A percentile compares a stretch with the other conserved stretches of the same genome.
Evolutionary conservation across 169 alveolate genomes (phyloP).

Genomic region (Plasmodium coatneyi): DNA sequence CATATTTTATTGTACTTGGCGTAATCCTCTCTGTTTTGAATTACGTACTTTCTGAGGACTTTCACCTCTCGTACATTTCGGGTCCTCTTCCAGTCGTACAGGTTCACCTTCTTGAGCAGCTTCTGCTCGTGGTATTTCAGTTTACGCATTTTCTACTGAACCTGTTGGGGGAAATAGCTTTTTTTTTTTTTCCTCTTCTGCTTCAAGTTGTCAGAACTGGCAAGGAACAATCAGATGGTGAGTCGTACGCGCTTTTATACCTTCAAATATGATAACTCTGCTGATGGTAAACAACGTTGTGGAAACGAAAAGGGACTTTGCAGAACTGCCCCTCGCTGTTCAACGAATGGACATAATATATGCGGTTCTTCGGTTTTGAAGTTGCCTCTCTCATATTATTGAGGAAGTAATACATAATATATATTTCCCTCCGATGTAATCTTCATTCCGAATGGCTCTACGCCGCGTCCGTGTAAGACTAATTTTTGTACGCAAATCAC

Average conservation of each 20-base stretch:
- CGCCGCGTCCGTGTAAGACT: background rate
- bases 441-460: background rate
- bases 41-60: conserved; percentile 94
- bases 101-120: conserved; percentile 95
- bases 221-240: no score
- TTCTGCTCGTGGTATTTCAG: conserved; percentile 98
- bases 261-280: background rate
- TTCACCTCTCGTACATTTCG: conserved; percentile 92
- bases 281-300: background rate
- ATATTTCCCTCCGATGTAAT: background rate
- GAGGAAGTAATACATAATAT: background rate
- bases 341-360: background rate
- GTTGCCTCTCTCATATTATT: background rate
- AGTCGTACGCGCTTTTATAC: background rate
- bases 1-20: conserved; percentile 96
- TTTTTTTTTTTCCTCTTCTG: background rate
- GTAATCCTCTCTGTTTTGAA: conserved; percentile 98
- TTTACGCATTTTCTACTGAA: conserved; percentile 92
- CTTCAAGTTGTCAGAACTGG: no score
- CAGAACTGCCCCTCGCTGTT: background rate
- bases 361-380: background rate
- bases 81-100: conserved; percentile 95
- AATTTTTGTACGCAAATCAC: background rate
- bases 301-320: background rate
- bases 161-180: background rate